These are phyloP conservation scores for Gnomoniopsis sp. DNA, from an alignment of 2,329 filamentous ascomycete genomes.

Conservation along the genomic window DNA sequence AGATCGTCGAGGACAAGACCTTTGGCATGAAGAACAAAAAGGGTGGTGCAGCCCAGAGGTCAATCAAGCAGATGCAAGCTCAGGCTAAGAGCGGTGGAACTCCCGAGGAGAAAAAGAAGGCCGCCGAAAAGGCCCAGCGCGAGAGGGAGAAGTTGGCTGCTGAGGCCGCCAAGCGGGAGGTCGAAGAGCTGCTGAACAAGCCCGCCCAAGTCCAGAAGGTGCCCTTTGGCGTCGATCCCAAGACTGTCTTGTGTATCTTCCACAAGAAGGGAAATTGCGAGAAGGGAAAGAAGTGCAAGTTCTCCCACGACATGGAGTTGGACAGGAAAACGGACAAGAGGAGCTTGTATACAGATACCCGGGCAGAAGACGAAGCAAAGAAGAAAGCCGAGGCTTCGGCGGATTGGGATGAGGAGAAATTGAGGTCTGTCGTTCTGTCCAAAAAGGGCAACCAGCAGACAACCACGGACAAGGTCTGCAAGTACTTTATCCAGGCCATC, in stretches of 20 bases:
- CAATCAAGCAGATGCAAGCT: conserved; percentile 79
- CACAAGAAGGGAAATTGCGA: conserved; percentile 97
- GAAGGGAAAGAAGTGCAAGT: conserved; percentile 97
- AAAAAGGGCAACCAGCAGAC: conserved; percentile 98
- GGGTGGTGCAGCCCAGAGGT: conserved; percentile 82
- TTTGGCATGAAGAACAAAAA: conserved; percentile 99
- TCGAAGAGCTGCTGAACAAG: conserved; percentile 79
- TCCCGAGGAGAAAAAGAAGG: conserved; percentile 83
- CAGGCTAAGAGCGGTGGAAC: conserved; percentile 71
- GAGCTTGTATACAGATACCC: conserved; percentile 82
- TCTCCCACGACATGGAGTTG: conserved; percentile 84
- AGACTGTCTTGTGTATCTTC: conserved; percentile 94
- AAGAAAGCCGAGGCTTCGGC: conserved; percentile 92
- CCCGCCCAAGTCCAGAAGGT: conserved; percentile 97
- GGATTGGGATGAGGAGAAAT: conserved; percentile 96
- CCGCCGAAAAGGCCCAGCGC: conserved; percentile 61
- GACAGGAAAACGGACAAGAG: conserved; percentile 92
- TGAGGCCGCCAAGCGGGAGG: conserved; percentile 78
- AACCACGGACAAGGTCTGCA: conserved; percentile 98
- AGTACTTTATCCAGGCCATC: conserved; percentile 94
- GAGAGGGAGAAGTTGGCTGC: conserved; percentile 90
- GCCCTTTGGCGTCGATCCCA: conserved; percentile 95
- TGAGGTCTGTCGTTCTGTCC: conserved; percentile 83
- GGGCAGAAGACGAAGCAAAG: conserved; percentile 68
- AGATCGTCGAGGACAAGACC: conserved; percentile 85